Conservation (phyloP, 73 alveolate genomes). For the Stentor roeselii region DNA sequence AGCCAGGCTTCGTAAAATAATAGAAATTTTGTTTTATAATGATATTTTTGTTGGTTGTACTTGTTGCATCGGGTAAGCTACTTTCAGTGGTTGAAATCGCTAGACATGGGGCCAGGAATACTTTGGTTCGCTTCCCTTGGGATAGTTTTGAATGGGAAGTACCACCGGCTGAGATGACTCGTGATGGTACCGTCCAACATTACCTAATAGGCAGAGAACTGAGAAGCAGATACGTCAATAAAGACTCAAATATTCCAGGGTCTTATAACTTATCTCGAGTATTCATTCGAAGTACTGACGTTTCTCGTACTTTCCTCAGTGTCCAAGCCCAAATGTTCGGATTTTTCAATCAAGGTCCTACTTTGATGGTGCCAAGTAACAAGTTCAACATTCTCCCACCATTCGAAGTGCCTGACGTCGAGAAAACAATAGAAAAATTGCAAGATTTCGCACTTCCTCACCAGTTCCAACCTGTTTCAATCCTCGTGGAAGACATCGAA, state of each 20-base stretch:
- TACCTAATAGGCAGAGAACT: neutral
- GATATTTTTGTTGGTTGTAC: neutral
- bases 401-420: slow-evolving; percentile 7
- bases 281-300: neutral
- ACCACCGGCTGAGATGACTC: slow-evolving; percentile 61
- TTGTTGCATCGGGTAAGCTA: neutral
- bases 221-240: neutral
- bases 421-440: neutral
- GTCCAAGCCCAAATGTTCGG: slow-evolving; percentile 4
- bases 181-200: slow-evolving; percentile 57
- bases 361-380: neutral
- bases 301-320: neutral
- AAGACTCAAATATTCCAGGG: neutral
- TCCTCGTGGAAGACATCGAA: slow-evolving; percentile 4
- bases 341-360: slow-evolving; percentile 3
- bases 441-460: slow-evolving; percentile 21
- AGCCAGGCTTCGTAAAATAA: too few species aligned
- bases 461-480: slow-evolving; percentile 36
- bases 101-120: slow-evolving; percentile 42
- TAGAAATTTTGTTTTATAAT: neutral
- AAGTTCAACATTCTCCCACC: slow-evolving; percentile 17
- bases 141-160: neutral
- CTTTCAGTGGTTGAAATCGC: slow-evolving; percentile 15
- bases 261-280: neutral
- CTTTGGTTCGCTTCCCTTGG: neutral